A percentile compares a stretch with the other conserved stretches of the same genome.
Conservation (phyloP, 2,329 filamentous ascomycete species). For the Aspergillus hortae region DNA sequence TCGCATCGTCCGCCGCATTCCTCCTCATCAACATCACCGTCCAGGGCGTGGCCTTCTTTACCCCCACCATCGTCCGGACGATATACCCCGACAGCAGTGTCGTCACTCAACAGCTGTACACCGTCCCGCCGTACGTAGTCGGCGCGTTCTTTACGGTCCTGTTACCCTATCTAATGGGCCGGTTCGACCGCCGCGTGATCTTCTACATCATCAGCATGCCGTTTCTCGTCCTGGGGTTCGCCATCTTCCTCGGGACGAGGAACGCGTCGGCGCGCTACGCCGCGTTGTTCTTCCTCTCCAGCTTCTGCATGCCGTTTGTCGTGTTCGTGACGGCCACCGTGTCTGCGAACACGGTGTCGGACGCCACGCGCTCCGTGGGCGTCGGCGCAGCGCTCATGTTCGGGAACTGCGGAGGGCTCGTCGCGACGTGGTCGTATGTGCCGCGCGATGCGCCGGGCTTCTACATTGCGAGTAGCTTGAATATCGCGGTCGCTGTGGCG, state of each 20-base stretch:
- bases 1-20: slow-evolving; percentile 58
- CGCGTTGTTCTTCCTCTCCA: slow-evolving; percentile 66
- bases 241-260: slow-evolving; percentile 62
- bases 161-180: slow-evolving; percentile 60
- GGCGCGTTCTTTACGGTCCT: slow-evolving; percentile 64
- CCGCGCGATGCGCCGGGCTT: slow-evolving; percentile 63
- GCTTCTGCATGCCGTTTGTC: slow-evolving; percentile 61
- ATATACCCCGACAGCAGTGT: slow-evolving; percentile 60
- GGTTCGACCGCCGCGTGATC: slow-evolving; percentile 56
- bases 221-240: slow-evolving; percentile 65
- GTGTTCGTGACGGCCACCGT: slow-evolving; percentile 65
- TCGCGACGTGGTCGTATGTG: slow-evolving; percentile 64
- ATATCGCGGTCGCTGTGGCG: slow-evolving; percentile 59
- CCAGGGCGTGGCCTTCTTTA: slow-evolving; percentile 67
- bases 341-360: slow-evolving; percentile 67
- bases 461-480: slow-evolving; percentile 68
- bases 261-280: slow-evolving; percentile 59
- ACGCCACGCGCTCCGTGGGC: slow-evolving; percentile 64
- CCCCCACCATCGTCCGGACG: slow-evolving; percentile 65
- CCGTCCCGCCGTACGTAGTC: slow-evolving; percentile 67
- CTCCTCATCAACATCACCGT: slow-evolving; percentile 67
- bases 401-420: slow-evolving; percentile 67
- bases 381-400: slow-evolving; percentile 69
- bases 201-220: slow-evolving; percentile 61
- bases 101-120: slow-evolving; percentile 65